Percentiles rank a stretch among this genome's conserved stretches.
Conservation (phyloP, 169 alveolate species). For the Plasmodium gallinaceum region DNA sequence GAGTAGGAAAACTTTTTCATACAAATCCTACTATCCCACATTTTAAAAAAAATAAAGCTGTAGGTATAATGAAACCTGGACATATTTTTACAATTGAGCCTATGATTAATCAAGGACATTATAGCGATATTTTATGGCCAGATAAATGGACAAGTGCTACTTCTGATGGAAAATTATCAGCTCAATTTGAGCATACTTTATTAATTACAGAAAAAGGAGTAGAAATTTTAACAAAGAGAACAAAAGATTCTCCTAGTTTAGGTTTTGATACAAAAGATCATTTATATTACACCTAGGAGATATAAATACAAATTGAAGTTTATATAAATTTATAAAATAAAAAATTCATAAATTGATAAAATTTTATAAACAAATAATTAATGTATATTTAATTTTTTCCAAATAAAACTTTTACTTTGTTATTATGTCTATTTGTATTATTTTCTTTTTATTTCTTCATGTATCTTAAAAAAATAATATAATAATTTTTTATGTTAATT, state of each 20-base stretch:
- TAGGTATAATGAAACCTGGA: conserved; percentile 95
- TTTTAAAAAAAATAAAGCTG: conserved; percentile 98
- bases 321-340: too few species aligned
- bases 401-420: too few species aligned
- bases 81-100: conserved; percentile 99
- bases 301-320: too few species aligned
- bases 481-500: too few species aligned
- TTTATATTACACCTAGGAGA: neutral
- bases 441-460: too few species aligned
- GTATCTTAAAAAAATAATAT: too few species aligned
- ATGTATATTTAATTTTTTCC: too few species aligned
- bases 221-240: conserved; percentile 95
- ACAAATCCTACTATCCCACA: conserved; percentile 98
- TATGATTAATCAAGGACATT: conserved; percentile 97
- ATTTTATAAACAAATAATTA: too few species aligned
- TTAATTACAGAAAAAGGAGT: conserved; percentile 96
- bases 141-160: conserved; percentile 99
- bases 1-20: conserved; percentile 98
- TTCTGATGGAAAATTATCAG: conserved; percentile 94
- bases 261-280: conserved; percentile 84
- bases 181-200: conserved; percentile 99
- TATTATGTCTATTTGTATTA: too few species aligned
- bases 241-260: conserved; percentile 93
- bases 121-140: conserved; percentile 96
- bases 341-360: too few species aligned